Percentiles rank a stretch among this genome's conserved stretches.
phyloP scores from a whole-genome alignment of 2,329 filamentous ascomycete genomes.

The Aspergillus alliaceus region DNA sequence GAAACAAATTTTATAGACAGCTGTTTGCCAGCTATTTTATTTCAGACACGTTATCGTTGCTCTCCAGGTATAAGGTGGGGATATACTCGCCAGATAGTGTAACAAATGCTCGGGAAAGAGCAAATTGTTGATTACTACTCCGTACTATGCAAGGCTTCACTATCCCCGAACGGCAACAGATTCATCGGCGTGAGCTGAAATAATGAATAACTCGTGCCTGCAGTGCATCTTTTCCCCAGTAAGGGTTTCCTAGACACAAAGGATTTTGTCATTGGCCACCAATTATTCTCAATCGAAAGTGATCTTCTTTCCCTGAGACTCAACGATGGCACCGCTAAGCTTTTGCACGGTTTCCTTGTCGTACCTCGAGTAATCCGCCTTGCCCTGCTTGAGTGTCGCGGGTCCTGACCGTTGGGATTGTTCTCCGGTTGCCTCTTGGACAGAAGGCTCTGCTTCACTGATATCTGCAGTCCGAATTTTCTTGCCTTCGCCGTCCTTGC shows the following conservation, averaged over 20 bases:
- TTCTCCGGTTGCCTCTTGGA: conserved; percentile 24
- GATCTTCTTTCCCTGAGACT: conserved; percentile 75
- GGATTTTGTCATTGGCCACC: neutral
- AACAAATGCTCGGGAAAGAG: neutral
- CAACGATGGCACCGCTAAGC: conserved; percentile 76
- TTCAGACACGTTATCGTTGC: neutral
- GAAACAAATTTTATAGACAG: neutral
- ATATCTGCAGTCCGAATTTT: conserved; percentile 18
- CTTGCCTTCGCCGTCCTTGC: conserved; percentile 62
- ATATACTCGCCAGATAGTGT: neutral
- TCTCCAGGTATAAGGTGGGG: conserved; percentile 14
- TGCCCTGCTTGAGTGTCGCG: conserved; percentile 25
- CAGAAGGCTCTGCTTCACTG: conserved; percentile 8
- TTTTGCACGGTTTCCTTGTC: conserved; percentile 57
- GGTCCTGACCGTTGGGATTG: conserved; percentile 17
- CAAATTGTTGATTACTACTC: neutral
- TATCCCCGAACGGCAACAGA: neutral
- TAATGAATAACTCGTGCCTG: neutral
- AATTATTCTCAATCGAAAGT: conserved; percentile 78
- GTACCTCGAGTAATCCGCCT: conserved; percentile 46
- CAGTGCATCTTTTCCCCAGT: neutral
- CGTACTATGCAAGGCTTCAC: neutral
- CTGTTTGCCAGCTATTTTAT: neutral
- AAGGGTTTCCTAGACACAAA: neutral
- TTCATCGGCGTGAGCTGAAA: neutral